phyloP scores from a whole-genome alignment of 1,139 yeast genomes.

The Sugiyamaella neomexicana region DNA sequence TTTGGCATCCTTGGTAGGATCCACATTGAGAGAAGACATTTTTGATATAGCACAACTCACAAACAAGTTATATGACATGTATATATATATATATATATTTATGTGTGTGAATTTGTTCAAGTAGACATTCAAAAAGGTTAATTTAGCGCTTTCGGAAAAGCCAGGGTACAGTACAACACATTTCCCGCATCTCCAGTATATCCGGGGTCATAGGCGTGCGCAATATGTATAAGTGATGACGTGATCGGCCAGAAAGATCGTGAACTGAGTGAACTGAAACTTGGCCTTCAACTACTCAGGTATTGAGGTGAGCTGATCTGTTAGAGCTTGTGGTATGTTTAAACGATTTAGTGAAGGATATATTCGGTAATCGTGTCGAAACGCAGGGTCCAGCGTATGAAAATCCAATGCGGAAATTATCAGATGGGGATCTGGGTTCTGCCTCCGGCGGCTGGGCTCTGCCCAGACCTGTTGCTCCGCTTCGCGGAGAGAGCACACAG shows the following conservation, averaged over 20 bases:
- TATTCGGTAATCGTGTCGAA: too few relatives aligned
- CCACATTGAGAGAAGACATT: not conserved
- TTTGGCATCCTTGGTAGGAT: conserved; percentile 28
- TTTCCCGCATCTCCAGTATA: conserved; percentile 9
- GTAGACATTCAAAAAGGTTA: not conserved
- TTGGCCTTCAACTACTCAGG: not conserved
- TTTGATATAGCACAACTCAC: not conserved
- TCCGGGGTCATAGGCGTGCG: conserved; percentile 11
- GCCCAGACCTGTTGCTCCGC: too few relatives aligned
- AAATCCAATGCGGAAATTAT: too few relatives aligned
- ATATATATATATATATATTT: too few relatives aligned
- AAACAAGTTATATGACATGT: not conserved
- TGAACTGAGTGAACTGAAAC: not conserved
- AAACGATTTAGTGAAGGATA: too few relatives aligned
- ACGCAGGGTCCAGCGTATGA: too few relatives aligned
- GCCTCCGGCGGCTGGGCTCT: too few relatives aligned
- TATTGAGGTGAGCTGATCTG: too few relatives aligned
- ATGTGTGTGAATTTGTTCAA: too few relatives aligned
- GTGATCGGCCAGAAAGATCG: not conserved
- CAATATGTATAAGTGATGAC: not conserved
- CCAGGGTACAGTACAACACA: not conserved
- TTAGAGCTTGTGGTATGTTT: too few relatives aligned
- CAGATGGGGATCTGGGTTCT: too few relatives aligned
- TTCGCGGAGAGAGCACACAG: too few relatives aligned
- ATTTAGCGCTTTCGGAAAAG: conserved; percentile 6